phyloP scores from a whole-genome alignment of 2,329 filamentous ascomycete species.

The Fusarium veterinarium region DNA sequence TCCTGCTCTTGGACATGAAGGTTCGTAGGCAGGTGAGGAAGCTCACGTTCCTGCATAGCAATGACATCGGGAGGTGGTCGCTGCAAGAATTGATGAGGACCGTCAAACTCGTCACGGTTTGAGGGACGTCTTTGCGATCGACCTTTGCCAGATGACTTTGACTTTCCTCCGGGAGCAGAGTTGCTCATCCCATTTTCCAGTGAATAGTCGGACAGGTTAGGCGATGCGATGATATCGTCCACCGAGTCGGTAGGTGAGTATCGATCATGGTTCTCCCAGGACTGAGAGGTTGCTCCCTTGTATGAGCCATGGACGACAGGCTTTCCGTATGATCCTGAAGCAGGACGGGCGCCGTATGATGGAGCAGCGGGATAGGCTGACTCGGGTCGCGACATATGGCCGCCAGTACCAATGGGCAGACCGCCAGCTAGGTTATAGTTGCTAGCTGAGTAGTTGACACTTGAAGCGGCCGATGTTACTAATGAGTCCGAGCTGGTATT shows the following conservation, averaged over 20 bases:
- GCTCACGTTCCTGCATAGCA: constrained; percentile 80
- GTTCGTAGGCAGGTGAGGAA: constrained; percentile 85
- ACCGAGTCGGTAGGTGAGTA: constrained; percentile 69
- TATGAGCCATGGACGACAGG: constrained; percentile 52
- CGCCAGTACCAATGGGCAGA: constrained; percentile 48
- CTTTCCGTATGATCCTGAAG: constrained; percentile 54
- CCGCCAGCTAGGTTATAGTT: constrained; percentile 47
- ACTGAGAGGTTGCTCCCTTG: constrained; percentile 54
- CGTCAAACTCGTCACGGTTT: constrained; percentile 90
- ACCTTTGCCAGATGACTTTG: constrained; percentile 60
- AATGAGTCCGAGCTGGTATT: constrained; percentile 31
- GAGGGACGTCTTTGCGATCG: constrained; percentile 75
- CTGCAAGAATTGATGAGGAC: constrained; percentile 84
- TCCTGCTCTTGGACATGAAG: constrained; percentile 88
- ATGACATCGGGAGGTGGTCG: constrained; percentile 77
- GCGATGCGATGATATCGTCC: constrained; percentile 68
- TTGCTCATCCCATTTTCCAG: constrained; percentile 62
- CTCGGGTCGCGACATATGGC: constrained; percentile 55
- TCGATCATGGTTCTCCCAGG: constrained; percentile 61
- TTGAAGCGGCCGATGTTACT: constrained; percentile 54
- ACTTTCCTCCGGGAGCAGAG: constrained; percentile 54
- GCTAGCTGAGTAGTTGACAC: constrained; percentile 56
- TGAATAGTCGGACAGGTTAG: constrained; percentile 70
- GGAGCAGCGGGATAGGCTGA: constrained; percentile 53
- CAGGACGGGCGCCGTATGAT: constrained; percentile 56